These are phyloP conservation scores for Mytilinidion resinicola DNA, from an alignment of 495 filamentous ascomycete genomes.

Conservation along the genomic window DNA sequence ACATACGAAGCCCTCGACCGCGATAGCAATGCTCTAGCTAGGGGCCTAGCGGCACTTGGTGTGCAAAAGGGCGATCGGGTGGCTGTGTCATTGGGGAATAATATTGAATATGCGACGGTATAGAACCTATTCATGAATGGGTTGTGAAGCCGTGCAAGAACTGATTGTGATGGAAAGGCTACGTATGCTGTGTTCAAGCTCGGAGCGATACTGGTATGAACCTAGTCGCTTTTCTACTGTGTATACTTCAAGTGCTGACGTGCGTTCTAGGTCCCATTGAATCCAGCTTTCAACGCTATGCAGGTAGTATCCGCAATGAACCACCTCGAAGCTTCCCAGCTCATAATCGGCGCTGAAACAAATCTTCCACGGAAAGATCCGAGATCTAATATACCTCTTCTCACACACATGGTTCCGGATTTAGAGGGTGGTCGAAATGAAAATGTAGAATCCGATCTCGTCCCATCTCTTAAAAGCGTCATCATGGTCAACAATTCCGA, in stretches of 20 bases:
- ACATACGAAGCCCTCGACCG: constrained; percentile 71
- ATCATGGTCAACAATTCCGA: constrained; percentile 76
- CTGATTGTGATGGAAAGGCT: constrained; percentile 34
- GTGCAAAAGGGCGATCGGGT: constrained; percentile 82
- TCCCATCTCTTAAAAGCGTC: constrained; percentile 65
- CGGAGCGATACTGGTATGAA: constrained; percentile 69
- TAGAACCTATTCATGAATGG: constrained; percentile 13
- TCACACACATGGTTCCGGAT: constrained; percentile 59
- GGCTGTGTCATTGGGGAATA: constrained; percentile 80
- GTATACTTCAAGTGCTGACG: background rate
- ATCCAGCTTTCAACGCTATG: constrained; percentile 76
- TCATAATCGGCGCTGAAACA: constrained; percentile 79
- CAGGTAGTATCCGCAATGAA: constrained; percentile 74
- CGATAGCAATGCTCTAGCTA: constrained; percentile 69
- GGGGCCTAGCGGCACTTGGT: constrained; percentile 61
- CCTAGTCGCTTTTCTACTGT: background rate
- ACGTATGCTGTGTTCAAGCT: constrained; percentile 92
- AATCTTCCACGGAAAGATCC: constrained; percentile 77
- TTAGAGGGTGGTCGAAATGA: constrained; percentile 34
- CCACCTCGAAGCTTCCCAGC: constrained; percentile 67
- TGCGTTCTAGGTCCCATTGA: constrained; percentile 63
- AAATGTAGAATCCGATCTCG: constrained; percentile 54
- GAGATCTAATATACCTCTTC: constrained; percentile 65
- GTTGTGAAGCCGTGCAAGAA: background rate
- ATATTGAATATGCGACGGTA: constrained; percentile 71